Evolutionary conservation across 495 filamentous ascomycete species (phyloP), one percentile per base, ranked within the genome.

Genomic region (Aspergillus homomorphus): DNA sequence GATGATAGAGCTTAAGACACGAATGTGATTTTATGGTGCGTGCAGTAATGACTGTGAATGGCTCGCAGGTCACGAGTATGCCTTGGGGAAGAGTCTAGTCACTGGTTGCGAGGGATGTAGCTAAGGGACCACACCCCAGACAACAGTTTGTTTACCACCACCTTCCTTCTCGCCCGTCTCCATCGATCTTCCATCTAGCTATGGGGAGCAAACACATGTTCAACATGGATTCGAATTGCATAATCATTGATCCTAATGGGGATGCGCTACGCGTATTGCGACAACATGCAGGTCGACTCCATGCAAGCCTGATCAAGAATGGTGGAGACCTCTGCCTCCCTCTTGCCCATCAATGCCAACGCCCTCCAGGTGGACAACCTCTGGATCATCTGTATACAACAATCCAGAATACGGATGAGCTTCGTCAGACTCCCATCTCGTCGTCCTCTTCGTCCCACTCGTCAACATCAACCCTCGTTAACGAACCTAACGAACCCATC

Each of bases 191-290:
- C n/a, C n/a, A n/a, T n/a, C n/a, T n/a, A n/a, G n/a, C n/a, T n/a
- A n/a, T n/a, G n/a, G n/a, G n/a, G n/a, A n/a, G n/a, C n/a, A n/a
- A n/a, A n/a, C n/a, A n/a, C n/a, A n/a, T n/a, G 33, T 38, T 7
- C 33, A 5, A 38, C n/a, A 54, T 61, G 59, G 41, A 23, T 2
- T 22, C 22, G 15, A 19, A 19, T 5, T 38, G n/a, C 3, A 26
- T 51, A 33, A 16, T 53, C 5, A 56, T 65, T 23, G 60, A 62
- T 26, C 56, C 60, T 16, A 38, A 57, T 23, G 63, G 63, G 6
- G 56, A 62, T 48, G n/a, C 60, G 0, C 41, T 65, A 2, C 24
- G 62, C 9, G 10, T 51, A 23, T 22, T 65, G 43, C 48, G 52
- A 20, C 23, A 54, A 33, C 8, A 24, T 23, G 7, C 21, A 15